Conservation (phyloP, 1,284 basidiomycete species). For the Trichosporon faecale region DNA sequence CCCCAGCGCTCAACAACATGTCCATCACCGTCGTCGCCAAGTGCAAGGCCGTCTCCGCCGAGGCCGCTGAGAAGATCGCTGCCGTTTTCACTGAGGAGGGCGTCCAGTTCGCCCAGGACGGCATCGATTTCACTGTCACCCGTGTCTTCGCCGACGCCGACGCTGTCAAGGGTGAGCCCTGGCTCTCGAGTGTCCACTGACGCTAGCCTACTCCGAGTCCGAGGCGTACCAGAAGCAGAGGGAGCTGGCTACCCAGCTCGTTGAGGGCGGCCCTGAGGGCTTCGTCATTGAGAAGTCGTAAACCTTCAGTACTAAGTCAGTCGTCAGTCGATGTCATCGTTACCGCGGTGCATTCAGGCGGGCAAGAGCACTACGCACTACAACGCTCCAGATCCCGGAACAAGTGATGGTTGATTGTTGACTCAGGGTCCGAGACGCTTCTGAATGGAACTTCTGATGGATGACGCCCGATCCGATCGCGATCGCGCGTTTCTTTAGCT, state of each 20-base stretch:
- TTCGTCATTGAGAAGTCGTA: constrained; percentile 1
- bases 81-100: not conserved
- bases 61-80: not conserved
- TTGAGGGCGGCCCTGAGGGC: not conserved
- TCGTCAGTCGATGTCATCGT: not conserved
- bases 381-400: not conserved
- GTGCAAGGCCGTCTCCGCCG: constrained; percentile 2
- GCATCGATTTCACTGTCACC: not conserved
- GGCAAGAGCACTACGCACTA: not conserved
- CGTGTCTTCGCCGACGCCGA: not conserved
- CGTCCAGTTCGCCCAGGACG: constrained; percentile 1
- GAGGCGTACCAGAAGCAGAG: not conserved
- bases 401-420: not conserved
- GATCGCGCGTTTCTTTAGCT: not conserved
- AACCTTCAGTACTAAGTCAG: not conserved
- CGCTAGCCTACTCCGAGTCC: not conserved
- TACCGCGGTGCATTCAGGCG: not conserved
- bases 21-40: not conserved
- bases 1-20: not conserved
- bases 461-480: not conserved
- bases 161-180: not conserved
- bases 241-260: not conserved
- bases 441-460: not conserved
- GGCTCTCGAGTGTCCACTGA: not conserved
- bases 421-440: not conserved